Evolutionary conservation across 1,139 yeast species (phyloP), one percentile per base, ranked within the genome.

Genomic region (Yamadazyma membranifaciens): DNA sequence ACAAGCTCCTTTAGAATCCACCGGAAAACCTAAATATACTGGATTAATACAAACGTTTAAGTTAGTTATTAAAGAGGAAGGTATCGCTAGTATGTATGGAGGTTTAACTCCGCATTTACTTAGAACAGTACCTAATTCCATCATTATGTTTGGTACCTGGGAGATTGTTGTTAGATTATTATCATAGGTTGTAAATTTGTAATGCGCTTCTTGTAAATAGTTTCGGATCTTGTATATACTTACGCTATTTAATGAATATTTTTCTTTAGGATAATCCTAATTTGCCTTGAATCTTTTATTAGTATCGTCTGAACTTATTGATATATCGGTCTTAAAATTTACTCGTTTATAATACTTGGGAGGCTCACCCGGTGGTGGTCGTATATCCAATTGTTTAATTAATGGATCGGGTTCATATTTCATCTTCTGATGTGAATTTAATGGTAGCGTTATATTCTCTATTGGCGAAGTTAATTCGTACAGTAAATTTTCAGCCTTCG

Each of bases 131-230:
- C 99, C 99, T 2, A 94, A 92, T 63, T 87, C 96, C 53, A 89
- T 94, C 59, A 91, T 94, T 50, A 92, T 94, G 98, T 94, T 94
- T 71, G 98, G 99, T 30, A 91, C 98, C 2, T 94, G 98, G 98
- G 99, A 94, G 58, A 65, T 94, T 36, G 87, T 94, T 38, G 89
- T 92, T 33, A 76, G 85, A 46, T 58, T 84, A 33, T 67, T 85
- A 38, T 80, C 88, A 22, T 60, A 47, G 33, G 6, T 12, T 30
- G 31, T 13, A 14, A 11, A 20, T 22, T n/a, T 20, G 11, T 12
- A 32, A 32, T n/a, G 6, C n/a, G 13, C 9, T 11, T 11, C 25
- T 25, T 37, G 40, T 40, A 40, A 34, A 41, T 26, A 26, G 11
- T 26, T 26, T 26, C 38, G 31, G 31, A 25, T 24, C 46, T 37